Percentiles rank a stretch among this genome's conserved stretches.
phyloP scores from a whole-genome alignment of 306 rosid genomes.

The Prosopis cineraria region DNA sequence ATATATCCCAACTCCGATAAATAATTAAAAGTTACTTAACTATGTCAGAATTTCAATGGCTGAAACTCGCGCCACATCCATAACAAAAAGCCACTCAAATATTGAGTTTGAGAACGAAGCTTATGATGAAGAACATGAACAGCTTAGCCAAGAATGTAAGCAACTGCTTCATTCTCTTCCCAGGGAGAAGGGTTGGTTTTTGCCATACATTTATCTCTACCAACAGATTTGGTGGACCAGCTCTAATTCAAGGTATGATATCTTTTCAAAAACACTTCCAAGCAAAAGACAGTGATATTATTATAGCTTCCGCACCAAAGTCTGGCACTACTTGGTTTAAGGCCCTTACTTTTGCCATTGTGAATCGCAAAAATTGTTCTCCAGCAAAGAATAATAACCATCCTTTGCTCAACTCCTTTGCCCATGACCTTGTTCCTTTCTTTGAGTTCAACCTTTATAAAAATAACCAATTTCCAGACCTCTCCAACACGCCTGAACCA shows the following conservation, averaged over 20 bases:
- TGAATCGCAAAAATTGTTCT: constrained; percentile 8
- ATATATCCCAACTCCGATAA: too few relatives aligned
- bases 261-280: constrained; percentile 35
- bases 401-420: constrained; percentile 45
- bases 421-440: constrained; percentile 52
- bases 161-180: too few relatives aligned
- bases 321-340: constrained; percentile 62
- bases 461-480: constrained; percentile 31
- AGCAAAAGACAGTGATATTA: neutral
- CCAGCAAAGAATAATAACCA: constrained; percentile 2
- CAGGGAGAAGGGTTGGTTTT: too few relatives aligned
- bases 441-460: constrained; percentile 41
- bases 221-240: constrained; percentile 45
- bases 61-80: neutral
- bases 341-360: constrained; percentile 42
- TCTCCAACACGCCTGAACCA: constrained; percentile 35
- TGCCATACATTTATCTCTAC: constrained; percentile 23
- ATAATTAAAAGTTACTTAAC: too few relatives aligned
- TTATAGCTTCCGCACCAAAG: constrained; percentile 24
- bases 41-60: neutral
- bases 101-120: neutral
- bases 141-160: constrained; percentile 2
- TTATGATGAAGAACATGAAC: neutral
- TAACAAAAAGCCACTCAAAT: neutral
- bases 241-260: constrained; percentile 28